Base-by-base conservation (phyloP, 2,329 filamentous ascomycete species). In the Aureobasidium uvarum region DNA sequence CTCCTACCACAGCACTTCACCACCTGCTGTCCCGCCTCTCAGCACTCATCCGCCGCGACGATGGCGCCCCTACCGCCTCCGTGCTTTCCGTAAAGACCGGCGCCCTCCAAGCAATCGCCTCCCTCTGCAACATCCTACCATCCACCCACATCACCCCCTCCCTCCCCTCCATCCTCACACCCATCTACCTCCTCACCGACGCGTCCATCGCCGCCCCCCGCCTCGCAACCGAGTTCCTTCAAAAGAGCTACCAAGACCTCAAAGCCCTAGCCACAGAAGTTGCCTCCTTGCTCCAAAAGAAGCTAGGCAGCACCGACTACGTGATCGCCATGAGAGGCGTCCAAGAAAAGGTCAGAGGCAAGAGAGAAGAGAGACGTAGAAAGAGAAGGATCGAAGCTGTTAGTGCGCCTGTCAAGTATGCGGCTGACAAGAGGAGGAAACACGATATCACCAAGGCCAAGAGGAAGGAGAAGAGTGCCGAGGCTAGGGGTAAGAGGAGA, bases 311-410 rank as follows among this genome's bases (percentile, higher is more conserved):
- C 1, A 85, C 87, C 0, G 86, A 86, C 68, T 99, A 93, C 78
- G 87, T 93, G n/a, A 82, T 83, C 64, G 83, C 88, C 52, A 81
- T 98, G 73, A 77, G 90, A 45, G 84, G 84, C 46, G 91, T 96
- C 7, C 86, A 91, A 67, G 87, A 89, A 62, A 84, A 83, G 18
- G 87, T 95, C n/a, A 85, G 85, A 72, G 83, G 84, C 69, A 86
- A 89, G 72, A 83, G 95, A 70, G 86, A 91, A 74, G 85, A 87
- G 72, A 82, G 96, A 69, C 86, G 89, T 63, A 86, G 84, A 69
- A 99, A 99, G 85, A 85, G 95, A 72, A 91, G 91, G 78, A 91
- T 98, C 69, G 93, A 96, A 74, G 91, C 91, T 13, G 87, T 99
- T 28, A 85, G 85, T 58, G 86, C 89, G 73, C 95, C 95, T 1